phyloP scores from a whole-genome alignment of 2,329 filamentous ascomycete species.

The Amylocarpus encephaloides region DNA sequence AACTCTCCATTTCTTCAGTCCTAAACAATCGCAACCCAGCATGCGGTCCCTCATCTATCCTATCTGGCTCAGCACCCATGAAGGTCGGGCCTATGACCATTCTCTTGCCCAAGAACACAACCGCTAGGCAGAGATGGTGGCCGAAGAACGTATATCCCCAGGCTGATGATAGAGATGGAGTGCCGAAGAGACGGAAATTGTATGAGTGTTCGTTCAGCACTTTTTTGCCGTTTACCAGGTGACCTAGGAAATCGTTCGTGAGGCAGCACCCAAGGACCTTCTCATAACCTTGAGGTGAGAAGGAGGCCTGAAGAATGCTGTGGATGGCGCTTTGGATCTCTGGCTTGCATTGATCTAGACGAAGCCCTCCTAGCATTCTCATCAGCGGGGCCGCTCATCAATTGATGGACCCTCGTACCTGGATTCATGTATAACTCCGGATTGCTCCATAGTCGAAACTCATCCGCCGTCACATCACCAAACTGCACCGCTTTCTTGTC shows the following conservation, averaged over 20 bases:
- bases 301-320: constrained; percentile 22
- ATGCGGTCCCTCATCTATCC: constrained; percentile 29
- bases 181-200: constrained; percentile 27
- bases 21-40: constrained; percentile 23
- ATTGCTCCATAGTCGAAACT: constrained; percentile 29
- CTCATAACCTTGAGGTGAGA: constrained; percentile 23
- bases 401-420: constrained; percentile 10
- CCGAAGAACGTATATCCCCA: constrained; percentile 48
- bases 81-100: constrained; percentile 70
- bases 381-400: not conserved
- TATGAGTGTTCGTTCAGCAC: constrained; percentile 28
- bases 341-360: constrained; percentile 23
- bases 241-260: constrained; percentile 27
- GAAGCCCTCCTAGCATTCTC: constrained; percentile 19
- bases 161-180: constrained; percentile 19
- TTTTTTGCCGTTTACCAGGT: constrained; percentile 26
- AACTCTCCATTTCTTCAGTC: constrained; percentile 23
- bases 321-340: constrained; percentile 24
- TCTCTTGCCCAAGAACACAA: constrained; percentile 59
- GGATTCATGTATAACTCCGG: constrained; percentile 29
- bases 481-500: constrained; percentile 22
- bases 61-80: constrained; percentile 72
- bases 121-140: constrained; percentile 69
- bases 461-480: constrained; percentile 25
- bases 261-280: constrained; percentile 26